Evolutionary conservation across 192 early-diverging fungal species (phyloP).

Genomic region (Dimargaris verticillata): DNA sequence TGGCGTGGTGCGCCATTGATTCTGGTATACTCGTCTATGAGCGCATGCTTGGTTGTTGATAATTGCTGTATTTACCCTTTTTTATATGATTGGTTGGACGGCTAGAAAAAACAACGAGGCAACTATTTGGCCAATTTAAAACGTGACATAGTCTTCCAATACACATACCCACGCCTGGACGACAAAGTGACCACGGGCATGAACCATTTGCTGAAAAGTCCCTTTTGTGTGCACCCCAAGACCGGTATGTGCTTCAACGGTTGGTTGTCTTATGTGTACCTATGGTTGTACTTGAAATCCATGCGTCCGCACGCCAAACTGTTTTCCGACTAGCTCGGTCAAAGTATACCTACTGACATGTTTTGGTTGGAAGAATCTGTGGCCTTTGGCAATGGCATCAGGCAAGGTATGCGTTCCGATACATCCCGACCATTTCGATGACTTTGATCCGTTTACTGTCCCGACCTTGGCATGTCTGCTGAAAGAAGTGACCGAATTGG

Average conservation of each 20-base stretch:
- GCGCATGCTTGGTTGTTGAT: not conserved
- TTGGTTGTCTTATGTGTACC: not conserved
- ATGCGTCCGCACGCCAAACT: not conserved
- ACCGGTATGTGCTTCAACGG: conserved; percentile 38
- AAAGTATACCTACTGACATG: too few relatives aligned
- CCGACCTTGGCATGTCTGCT: conserved; percentile 67
- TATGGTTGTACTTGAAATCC: not conserved
- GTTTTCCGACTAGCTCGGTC: too few relatives aligned
- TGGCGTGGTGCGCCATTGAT: too few relatives aligned
- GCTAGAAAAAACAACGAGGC: conserved; percentile 14
- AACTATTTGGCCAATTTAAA: conserved; percentile 22
- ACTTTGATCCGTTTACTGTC: conserved; percentile 65
- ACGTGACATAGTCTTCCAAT: conserved; percentile 76
- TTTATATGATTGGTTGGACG: not conserved
- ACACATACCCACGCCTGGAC: conserved; percentile 84
- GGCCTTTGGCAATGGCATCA: conserved; percentile 11
- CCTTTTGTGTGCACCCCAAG: conserved; percentile 93
- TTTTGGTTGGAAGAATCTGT: not conserved
- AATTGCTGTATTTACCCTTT: not conserved
- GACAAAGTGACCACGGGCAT: conserved; percentile 77
- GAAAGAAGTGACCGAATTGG: too few relatives aligned
- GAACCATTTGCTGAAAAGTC: conserved; percentile 91
- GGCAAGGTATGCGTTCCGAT: conserved; percentile 92
- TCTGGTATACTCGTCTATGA: too few relatives aligned
- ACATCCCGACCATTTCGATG: conserved; percentile 46